Conservation (phyloP, 2,329 filamentous ascomycete species). For the Lecanicillium sp. region DNA sequence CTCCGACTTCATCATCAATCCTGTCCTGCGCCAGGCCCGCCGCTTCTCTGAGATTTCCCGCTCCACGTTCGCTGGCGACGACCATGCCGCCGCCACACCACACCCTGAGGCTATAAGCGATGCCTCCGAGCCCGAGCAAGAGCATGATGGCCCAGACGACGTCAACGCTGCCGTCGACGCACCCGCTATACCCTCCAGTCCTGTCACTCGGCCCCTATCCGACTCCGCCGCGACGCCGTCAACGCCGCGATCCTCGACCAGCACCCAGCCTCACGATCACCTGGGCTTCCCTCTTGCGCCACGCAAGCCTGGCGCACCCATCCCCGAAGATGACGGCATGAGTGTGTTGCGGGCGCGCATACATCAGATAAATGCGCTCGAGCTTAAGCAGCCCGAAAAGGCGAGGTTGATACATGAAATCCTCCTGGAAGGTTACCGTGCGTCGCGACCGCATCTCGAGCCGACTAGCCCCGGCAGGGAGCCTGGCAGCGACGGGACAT, state of each 20-base stretch:
- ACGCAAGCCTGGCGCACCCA: conserved; percentile 24
- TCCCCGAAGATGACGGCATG: conserved; percentile 80
- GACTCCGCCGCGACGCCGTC: background rate
- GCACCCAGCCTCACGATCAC: conserved; percentile 24
- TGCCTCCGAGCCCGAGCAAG: conserved; percentile 17
- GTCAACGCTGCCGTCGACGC: background rate
- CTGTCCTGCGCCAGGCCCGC: conserved; percentile 59
- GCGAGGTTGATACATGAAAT: conserved; percentile 65
- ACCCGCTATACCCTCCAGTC: background rate
- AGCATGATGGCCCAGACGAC: conserved; percentile 5
- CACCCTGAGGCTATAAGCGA: conserved; percentile 23
- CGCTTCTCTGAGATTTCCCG: conserved; percentile 51
- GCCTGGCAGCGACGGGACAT: conserved; percentile 14
- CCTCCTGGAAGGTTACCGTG: conserved; percentile 61
- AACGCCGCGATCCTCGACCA: conserved; percentile 15
- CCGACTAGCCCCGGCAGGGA: conserved; percentile 33
- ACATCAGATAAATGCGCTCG: conserved; percentile 57
- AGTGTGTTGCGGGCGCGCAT: conserved; percentile 59
- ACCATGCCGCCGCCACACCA: conserved; percentile 22
- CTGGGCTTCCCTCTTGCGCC: conserved; percentile 28
- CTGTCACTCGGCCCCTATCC: background rate
- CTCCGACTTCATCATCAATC: conserved; percentile 59
- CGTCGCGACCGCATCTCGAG: conserved; percentile 23
- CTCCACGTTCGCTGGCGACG: conserved; percentile 31
- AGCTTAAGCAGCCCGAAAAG: conserved; percentile 57